A percentile compares a stretch with the other conserved stretches of the same genome.
phyloP scores from a whole-genome alignment of 768 basidiomycete species.

The Lactarius psammicola region DNA sequence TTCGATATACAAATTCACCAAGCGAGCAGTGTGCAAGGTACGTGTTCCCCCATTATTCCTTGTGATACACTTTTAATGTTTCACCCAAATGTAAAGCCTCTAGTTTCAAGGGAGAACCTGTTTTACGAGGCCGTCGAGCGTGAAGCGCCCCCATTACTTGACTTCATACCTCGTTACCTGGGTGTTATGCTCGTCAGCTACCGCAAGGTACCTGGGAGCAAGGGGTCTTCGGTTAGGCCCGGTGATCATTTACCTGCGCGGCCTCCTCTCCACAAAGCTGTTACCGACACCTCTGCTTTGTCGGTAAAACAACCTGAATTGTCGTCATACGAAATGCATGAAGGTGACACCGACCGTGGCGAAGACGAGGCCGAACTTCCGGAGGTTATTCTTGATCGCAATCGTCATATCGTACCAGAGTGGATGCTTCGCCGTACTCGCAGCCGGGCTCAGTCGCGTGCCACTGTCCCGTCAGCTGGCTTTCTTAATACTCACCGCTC shows the following conservation, averaged over 20 bases:
- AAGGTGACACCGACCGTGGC: slow-evolving; percentile 41
- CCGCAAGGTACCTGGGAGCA: slow-evolving; percentile 55
- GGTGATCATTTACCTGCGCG: slow-evolving; percentile 27
- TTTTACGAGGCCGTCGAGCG: slow-evolving; percentile 97
- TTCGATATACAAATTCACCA: slow-evolving; percentile 97
- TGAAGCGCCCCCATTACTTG: slow-evolving; percentile 87
- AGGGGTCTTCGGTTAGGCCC: slow-evolving; percentile 26
- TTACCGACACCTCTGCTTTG: slow-evolving; percentile 31
- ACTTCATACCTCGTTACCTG: slow-evolving; percentile 95
- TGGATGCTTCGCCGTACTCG: slow-evolving; percentile 70
- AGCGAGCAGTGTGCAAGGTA: slow-evolving; percentile 98
- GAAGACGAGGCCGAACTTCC: slow-evolving; percentile 78
- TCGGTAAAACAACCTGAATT: background rate
- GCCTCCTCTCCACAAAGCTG: slow-evolving; percentile 33
- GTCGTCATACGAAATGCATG: slow-evolving; percentile 32
- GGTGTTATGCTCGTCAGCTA: slow-evolving; percentile 99
- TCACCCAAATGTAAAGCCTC: slow-evolving; percentile 54
- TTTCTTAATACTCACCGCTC: slow-evolving; percentile 39
- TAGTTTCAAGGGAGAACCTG: slow-evolving; percentile 94
- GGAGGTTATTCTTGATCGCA: slow-evolving; percentile 87
- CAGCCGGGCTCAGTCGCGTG: slow-evolving; percentile 46
- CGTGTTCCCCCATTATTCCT: slow-evolving; percentile 33
- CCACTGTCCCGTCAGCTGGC: slow-evolving; percentile 35
- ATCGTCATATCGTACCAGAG: slow-evolving; percentile 95
- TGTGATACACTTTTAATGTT: slow-evolving; percentile 9